Evolutionary conservation across 139 green algal species (phyloP).

Genomic region (Eudorina sp.): DNA sequence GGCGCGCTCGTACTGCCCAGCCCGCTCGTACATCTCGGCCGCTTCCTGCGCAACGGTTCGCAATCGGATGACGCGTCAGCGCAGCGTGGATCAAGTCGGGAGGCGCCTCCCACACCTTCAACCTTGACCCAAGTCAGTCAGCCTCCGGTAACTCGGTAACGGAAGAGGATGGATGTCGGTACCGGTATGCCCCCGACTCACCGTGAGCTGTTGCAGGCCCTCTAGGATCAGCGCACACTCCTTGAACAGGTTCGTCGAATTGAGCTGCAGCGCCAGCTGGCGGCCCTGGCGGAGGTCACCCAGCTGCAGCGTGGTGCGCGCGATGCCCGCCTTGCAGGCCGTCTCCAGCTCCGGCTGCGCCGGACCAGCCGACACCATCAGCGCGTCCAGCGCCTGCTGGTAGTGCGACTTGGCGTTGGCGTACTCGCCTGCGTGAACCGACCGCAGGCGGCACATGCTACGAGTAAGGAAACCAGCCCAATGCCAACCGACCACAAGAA

Average conservation of each 20-base stretch:
- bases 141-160: too few species aligned
- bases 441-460: not conserved
- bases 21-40: conserved; percentile 86
- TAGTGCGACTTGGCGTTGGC: conserved; percentile 66
- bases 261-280: conserved; percentile 65
- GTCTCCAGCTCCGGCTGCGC: conserved; percentile 51
- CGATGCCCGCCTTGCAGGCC: conserved; percentile 67
- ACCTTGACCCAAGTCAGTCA: too few species aligned
- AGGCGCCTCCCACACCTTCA: too few species aligned
- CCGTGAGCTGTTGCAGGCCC: conserved; percentile 65
- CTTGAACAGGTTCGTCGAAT: conserved; percentile 71
- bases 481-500: too few species aligned
- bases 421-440: conserved; percentile 56
- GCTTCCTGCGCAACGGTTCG: conserved; percentile 69
- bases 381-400: conserved; percentile 67
- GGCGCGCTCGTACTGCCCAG: conserved; percentile 79
- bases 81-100: too few species aligned
- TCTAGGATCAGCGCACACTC: conserved; percentile 86
- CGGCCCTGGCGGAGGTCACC: conserved; percentile 77
- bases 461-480: too few species aligned
- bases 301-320: conserved; percentile 73
- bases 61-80: too few species aligned
- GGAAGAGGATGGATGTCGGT: too few species aligned
- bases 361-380: conserved; percentile 20
- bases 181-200: conserved; percentile 8